Conservation (phyloP, 495 filamentous ascomycete genomes). For the Darksidea phi region DNA sequence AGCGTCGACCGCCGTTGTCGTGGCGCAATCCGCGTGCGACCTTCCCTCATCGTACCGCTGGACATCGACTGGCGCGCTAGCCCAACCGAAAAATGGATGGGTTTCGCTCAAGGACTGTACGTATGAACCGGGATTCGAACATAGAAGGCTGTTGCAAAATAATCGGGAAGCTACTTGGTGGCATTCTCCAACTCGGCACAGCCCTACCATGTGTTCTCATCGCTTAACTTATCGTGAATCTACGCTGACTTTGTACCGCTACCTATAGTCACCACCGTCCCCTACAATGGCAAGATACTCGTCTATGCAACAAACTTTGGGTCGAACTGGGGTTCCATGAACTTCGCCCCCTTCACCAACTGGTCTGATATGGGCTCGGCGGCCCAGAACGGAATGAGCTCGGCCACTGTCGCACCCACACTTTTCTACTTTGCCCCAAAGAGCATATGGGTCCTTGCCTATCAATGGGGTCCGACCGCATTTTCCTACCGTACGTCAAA, state of each 20-base stretch:
- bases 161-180: no score
- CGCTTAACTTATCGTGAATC: no score
- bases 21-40: slow-evolving; percentile 46
- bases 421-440: slow-evolving; percentile 39
- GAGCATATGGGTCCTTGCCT: slow-evolving; percentile 36
- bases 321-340: slow-evolving; percentile 35
- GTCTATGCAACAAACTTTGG: slow-evolving; percentile 34
- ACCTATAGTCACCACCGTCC: slow-evolving; percentile 18
- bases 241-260: no score
- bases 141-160: no score
- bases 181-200: no score
- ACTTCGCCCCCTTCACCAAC: slow-evolving; percentile 35
- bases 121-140: no score
- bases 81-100: slow-evolving; percentile 26
- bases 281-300: slow-evolving; percentile 35
- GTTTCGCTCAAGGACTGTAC: slow-evolving; percentile 37
- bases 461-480: slow-evolving; percentile 36
- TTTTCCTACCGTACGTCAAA: slow-evolving; percentile 46
- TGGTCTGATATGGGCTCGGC: slow-evolving; percentile 50
- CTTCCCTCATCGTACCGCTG: slow-evolving; percentile 43
- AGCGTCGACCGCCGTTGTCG: slow-evolving; percentile 7
- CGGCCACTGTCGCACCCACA: slow-evolving; percentile 43
- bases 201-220: no score
- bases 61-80: slow-evolving; percentile 33
- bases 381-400: slow-evolving; percentile 27